Base-by-base conservation (phyloP, 176 grass and related monocot species). In the Poa annua region DNA sequence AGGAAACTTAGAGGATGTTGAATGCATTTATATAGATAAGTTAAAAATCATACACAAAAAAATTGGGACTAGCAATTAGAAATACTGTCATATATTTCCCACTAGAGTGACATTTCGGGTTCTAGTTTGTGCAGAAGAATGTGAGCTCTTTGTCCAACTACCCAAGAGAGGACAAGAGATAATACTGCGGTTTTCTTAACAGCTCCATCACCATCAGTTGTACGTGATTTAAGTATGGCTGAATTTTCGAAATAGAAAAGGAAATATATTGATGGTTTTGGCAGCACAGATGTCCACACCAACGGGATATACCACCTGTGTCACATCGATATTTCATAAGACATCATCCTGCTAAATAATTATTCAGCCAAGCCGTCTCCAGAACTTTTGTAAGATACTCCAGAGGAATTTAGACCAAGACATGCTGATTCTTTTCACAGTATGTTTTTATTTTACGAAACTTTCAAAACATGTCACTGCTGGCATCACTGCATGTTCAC, bases 301-400 rank as follows among this genome's bases (percentile, higher is more conserved):
- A 81, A 85, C 12, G 19, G 52, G 70, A 66, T 36, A 57, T 86
- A 51, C 3, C 60, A 57, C 3, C 57, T 59, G 29, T 81, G 85
- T 68, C 60, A 75, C 47, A 45, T 68, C 60, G 12, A 67, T 29
- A 35, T 56, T 38, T 33, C 35, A 75, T 25, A 81, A 25, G 69
- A 75, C 62, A 81, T 68, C 51, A 55, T 35, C 8, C 16, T 14
- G 36, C 35, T 59, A 76, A 75, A 34, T 35, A 54, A 75, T 86
- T 61, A 60, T 72, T 77, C 54, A 59, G 67, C 22, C 60, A 49
- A 81, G 59, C 61, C 76, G 49, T 81, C 59, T 73, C 84, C 50
- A 76, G 12, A 59, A 76, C 60, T 12, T 56, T 75, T 54, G 36
- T 48, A 33, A 29, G 8, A 75, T 19, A 26, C 29, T 35, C 42